Conservation (phyloP, 768 basidiomycete species). For the Mycena amicta region DNA sequence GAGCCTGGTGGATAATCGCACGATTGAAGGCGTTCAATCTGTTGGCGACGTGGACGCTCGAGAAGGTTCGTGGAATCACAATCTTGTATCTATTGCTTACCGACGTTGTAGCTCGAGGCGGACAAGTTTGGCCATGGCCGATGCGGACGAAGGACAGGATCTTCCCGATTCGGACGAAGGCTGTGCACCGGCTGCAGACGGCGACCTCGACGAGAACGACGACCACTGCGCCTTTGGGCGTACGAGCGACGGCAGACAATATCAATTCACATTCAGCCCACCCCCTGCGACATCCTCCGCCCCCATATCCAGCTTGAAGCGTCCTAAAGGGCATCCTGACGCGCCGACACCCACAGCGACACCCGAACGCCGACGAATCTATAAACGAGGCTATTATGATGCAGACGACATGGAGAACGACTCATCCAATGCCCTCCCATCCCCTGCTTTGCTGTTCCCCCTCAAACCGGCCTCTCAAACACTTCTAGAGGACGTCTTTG, state of each 20-base stretch:
- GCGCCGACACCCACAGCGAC: not conserved
- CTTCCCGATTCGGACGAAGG: not conserved
- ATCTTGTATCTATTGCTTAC: not conserved
- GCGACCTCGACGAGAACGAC: not conserved
- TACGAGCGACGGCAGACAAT: not conserved
- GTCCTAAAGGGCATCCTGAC: not conserved
- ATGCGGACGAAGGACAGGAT: not conserved
- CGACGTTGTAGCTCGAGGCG: not conserved
- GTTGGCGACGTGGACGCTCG: slow-evolving; percentile 3
- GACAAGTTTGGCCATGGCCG: not conserved
- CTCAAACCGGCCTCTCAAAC: not conserved
- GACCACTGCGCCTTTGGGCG: not conserved
- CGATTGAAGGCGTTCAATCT: slow-evolving; percentile 1
- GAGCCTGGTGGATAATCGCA: not conserved
- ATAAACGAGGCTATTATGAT: not conserved
- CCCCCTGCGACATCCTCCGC: not conserved
- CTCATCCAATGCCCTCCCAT: not conserved
- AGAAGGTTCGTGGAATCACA: slow-evolving; percentile 1
- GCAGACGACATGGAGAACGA: not conserved
- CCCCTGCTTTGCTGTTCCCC: not conserved
- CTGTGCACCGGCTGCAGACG: not conserved
- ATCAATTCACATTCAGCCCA: not conserved
- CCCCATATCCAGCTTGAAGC: not conserved
- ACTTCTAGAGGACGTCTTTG: not conserved
- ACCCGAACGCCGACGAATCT: not conserved